Evolutionary conservation across 371 early-diverging fungal genomes (phyloP), one percentile per base, ranked within the genome.

Genomic region (Mortierella sp.): DNA sequence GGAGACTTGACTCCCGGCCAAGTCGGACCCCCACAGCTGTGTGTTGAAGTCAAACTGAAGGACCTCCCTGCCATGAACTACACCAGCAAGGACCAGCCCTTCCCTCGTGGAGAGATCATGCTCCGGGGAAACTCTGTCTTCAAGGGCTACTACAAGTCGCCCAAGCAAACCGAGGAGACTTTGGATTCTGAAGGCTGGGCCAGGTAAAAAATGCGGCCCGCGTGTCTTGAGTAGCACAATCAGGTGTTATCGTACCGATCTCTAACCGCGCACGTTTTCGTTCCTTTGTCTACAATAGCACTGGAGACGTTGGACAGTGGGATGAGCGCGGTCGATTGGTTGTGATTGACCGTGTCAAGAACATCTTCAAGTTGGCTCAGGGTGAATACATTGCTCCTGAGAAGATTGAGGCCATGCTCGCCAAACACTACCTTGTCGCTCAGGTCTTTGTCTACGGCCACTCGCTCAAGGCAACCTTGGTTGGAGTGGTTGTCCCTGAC

Each of bases 321-420:
- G 95, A 95, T 86, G 87, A 87, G n/a, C 90, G 93, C 40, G 96
- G 95, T 64, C 95, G 96, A 19, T 70, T 93, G 40, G 74, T 82
- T 13, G 97, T 99, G 76, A 96, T 99, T 87, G 99, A 99, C 88
- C 93, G 99, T 80, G 94, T 96, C 82, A 99, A 99, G 94, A 98
- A 99, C 89, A 98, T 99, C 77, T 99, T 99, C 92, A 99, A 99
- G 91, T 90, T 98, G 72, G 92, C 96, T 5, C 97, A 96, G 86
- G 92, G 88, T 71, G 99, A 99, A 91, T 99, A 99, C 89, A 95
- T 99, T 88, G 98, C 98, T 0, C 99, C 99, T 10, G 99, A 99
- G 87, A 98, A 98, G 90, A 93, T 99, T 48, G 99, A 99, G 89
- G 93, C 93, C 67, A 89, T 95, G 31, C 93, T 94, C 76, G 88